Percentiles rank a stretch among this genome's conserved stretches.
These are phyloP conservation scores for Brassica cretica DNA, from an alignment of 345 rosid genomes.

Conservation along the genomic window DNA sequence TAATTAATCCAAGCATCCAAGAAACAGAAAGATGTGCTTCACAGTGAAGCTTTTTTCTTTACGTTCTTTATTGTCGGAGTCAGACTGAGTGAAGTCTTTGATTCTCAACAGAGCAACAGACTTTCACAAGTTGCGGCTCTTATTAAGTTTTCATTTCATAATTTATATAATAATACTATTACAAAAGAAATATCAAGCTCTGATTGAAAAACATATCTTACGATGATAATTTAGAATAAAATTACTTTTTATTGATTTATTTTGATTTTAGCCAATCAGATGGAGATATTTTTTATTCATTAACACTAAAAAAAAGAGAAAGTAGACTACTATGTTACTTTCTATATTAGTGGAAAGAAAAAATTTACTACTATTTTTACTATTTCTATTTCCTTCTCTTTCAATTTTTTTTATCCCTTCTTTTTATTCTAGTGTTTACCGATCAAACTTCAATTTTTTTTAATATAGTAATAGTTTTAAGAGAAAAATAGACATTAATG, in stretches of 20 bases:
- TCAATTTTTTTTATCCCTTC: too few relatives aligned
- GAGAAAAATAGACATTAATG: slow-evolving; percentile 9
- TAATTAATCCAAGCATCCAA: neutral
- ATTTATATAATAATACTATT: neutral
- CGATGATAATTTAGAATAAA: too few relatives aligned
- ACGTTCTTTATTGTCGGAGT: slow-evolving; percentile 33
- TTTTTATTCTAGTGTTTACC: too few relatives aligned
- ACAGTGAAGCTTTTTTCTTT: slow-evolving; percentile 23
- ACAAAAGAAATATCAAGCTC: neutral
- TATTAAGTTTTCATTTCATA: neutral
- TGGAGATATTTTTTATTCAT: too few relatives aligned
- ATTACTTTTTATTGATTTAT: too few relatives aligned
- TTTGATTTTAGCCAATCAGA: too few relatives aligned
- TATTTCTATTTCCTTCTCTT: too few relatives aligned
- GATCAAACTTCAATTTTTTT: neutral
- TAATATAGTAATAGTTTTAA: neutral
- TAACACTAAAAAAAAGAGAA: too few relatives aligned
- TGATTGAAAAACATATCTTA: too few relatives aligned
- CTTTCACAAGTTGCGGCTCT: slow-evolving; percentile 39
- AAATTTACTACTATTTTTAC: too few relatives aligned
- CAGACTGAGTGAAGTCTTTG: slow-evolving; percentile 31
- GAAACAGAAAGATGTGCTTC: slow-evolving; percentile 26
- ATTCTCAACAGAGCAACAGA: slow-evolving; percentile 17
- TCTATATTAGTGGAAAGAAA: too few relatives aligned
- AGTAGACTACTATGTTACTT: too few relatives aligned